These are phyloP conservation scores for Dictyophora rubrovolvata DNA, from an alignment of 768 basidiomycete genomes.

Conservation along the genomic window DNA sequence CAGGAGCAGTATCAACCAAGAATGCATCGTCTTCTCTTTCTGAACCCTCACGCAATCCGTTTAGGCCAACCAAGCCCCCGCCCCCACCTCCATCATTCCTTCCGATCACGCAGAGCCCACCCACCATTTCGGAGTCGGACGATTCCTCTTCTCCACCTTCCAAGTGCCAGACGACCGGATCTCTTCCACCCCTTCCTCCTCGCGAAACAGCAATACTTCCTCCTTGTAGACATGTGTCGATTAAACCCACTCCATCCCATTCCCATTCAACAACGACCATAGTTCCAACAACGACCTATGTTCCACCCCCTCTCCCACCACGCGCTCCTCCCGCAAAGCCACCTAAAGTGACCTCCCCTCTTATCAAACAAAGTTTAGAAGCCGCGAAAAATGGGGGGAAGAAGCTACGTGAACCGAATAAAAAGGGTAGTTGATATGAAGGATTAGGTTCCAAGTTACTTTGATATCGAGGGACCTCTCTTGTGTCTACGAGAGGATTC, in stretches of 20 bases:
- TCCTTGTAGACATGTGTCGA: not conserved
- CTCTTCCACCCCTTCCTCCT: conserved; percentile 14
- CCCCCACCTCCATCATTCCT: not conserved
- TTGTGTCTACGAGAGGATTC: no score
- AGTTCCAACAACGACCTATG: not conserved
- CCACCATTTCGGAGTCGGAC: not conserved
- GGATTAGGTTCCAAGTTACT: no score
- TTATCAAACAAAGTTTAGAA: conserved; percentile 67
- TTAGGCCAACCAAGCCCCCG: not conserved
- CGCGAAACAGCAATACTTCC: conserved; percentile 8
- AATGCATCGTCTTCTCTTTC: not conserved
- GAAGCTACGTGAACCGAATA: no score
- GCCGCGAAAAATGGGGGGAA: conserved; percentile 67
- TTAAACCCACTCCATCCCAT: not conserved
- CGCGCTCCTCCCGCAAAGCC: conserved; percentile 9
- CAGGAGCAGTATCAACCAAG: no score
- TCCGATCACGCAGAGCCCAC: no score
- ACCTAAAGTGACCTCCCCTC: conserved; percentile 45
- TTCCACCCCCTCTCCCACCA: conserved; percentile 14
- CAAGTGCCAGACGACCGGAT: not conserved
- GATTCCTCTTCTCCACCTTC: not conserved
- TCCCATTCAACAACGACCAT: conserved; percentile 16
- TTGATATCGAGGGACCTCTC: no score
- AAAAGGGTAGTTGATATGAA: no score
- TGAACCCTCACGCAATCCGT: not conserved